Conservation (phyloP, 169 alveolate species). For the Cryptosporidium muris region DNA sequence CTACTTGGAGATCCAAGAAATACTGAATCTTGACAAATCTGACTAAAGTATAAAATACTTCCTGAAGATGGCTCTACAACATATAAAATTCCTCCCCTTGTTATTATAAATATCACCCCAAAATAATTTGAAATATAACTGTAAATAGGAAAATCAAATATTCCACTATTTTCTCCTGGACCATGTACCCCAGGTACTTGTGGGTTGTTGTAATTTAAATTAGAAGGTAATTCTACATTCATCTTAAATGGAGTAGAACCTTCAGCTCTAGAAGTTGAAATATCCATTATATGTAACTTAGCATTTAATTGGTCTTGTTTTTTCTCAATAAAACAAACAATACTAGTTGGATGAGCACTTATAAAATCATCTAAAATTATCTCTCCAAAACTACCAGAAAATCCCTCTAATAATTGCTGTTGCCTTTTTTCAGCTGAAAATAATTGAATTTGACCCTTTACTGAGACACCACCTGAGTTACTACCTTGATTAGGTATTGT, state of each 20-base stretch:
- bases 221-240: slow-evolving; percentile 71
- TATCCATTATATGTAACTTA: slow-evolving; percentile 92
- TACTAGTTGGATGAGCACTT: slow-evolving; percentile 74
- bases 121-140: slow-evolving; percentile 45
- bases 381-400: slow-evolving; percentile 93
- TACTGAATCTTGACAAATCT: slow-evolving; percentile 45
- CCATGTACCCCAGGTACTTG: slow-evolving; percentile 68
- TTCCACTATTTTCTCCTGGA: slow-evolving; percentile 71
- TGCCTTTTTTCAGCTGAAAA: slow-evolving; percentile 90
- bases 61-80: slow-evolving; percentile 74
- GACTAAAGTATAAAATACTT: slow-evolving; percentile 25
- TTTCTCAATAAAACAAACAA: slow-evolving; percentile 93
- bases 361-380: slow-evolving; percentile 83
- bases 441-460: slow-evolving; percentile 93
- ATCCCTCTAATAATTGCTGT: slow-evolving; percentile 94
- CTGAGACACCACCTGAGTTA: slow-evolving; percentile 86
- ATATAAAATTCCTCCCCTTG: slow-evolving; percentile 84
- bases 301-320: slow-evolving; percentile 86
- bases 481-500: slow-evolving; percentile 41
- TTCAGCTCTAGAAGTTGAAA: slow-evolving; percentile 79
- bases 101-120: slow-evolving; percentile 78
- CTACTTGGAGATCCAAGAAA: slow-evolving; percentile 69
- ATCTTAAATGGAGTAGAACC: neutral
- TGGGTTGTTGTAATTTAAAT: slow-evolving; percentile 61
- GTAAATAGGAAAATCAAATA: slow-evolving; percentile 80